phyloP scores from a whole-genome alignment of 1,139 yeast species.

The Sugiyamaella novakii region DNA sequence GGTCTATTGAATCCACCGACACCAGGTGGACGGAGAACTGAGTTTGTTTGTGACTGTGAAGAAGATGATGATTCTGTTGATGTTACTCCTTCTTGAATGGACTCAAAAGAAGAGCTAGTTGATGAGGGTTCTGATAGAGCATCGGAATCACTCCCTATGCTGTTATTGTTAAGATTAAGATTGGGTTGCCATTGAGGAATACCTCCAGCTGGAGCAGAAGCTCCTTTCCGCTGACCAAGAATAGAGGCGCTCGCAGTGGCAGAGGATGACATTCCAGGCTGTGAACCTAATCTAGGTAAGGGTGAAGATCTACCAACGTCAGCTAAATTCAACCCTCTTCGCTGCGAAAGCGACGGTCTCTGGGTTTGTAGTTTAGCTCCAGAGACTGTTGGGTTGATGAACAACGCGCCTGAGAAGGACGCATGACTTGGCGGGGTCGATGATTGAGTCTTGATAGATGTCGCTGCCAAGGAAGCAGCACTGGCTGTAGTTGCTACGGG shows the following conservation, averaged over 20 bases:
- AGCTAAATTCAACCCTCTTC: slow-evolving; percentile 39
- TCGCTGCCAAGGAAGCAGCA: not conserved
- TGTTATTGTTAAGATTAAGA: not conserved
- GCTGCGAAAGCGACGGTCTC: slow-evolving; percentile 38
- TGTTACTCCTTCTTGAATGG: not conserved
- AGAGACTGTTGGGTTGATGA: slow-evolving; percentile 20
- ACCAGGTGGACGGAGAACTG: slow-evolving; percentile 11
- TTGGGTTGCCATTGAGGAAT: not conserved
- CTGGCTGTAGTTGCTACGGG: not conserved
- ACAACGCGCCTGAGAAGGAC: slow-evolving; percentile 26
- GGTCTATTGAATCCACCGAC: slow-evolving; percentile 12
- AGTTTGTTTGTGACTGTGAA: not conserved
- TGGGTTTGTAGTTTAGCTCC: slow-evolving; percentile 25
- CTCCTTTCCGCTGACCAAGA: slow-evolving; percentile 1
- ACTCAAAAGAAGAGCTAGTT: not conserved
- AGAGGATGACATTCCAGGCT: slow-evolving; percentile 19
- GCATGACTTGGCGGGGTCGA: slow-evolving; percentile 11
- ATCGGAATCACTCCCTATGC: not conserved
- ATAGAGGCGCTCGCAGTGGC: slow-evolving; percentile 10
- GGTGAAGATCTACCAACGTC: slow-evolving; percentile 16
- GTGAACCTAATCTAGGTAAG: slow-evolving; percentile 21
- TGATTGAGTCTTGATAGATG: slow-evolving; percentile 2
- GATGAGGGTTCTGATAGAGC: not conserved
- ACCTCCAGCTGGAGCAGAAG: slow-evolving; percentile 8
- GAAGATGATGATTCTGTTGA: not conserved